Percentiles rank a stretch among this genome's conserved stretches.
These are phyloP conservation scores for Hirschfeldia incana DNA, from an alignment of 345 rosid species.

Conservation along the genomic window DNA sequence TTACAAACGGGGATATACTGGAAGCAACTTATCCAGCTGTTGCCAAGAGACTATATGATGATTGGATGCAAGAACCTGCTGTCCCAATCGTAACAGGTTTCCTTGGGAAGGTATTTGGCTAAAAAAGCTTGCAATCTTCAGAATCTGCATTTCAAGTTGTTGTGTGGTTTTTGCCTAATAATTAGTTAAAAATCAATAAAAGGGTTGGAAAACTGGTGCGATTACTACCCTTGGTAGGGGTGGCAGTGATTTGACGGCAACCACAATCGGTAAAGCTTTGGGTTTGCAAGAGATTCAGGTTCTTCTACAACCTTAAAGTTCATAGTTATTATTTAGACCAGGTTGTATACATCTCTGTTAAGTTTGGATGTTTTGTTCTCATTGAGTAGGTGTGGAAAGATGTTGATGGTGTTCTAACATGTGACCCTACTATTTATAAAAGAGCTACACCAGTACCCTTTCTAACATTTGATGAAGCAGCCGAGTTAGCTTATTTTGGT, in stretches of 20 bases:
- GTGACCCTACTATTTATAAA: constrained; percentile 86
- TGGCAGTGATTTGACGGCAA: constrained; percentile 98
- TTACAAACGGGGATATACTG: constrained; percentile 92
- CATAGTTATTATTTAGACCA: background rate
- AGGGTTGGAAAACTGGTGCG: constrained; percentile 97
- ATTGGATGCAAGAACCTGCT: constrained; percentile 81
- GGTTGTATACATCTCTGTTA: background rate
- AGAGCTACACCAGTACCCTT: constrained; percentile 78
- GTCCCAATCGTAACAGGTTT: constrained; percentile 93
- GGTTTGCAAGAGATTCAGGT: constrained; percentile 98
- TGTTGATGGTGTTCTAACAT: constrained; percentile 98
- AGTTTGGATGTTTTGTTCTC: constrained; percentile 16
- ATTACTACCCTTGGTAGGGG: constrained; percentile 95
- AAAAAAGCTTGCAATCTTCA: constrained; percentile 1
- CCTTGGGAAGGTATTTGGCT: constrained; percentile 78
- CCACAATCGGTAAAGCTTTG: constrained; percentile 94
- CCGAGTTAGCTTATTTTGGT: constrained; percentile 99
- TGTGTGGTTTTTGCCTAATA: background rate
- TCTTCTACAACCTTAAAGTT: constrained; percentile 14
- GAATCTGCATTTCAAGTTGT: background rate
- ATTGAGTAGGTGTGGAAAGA: constrained; percentile 93
- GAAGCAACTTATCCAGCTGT: constrained; percentile 98
- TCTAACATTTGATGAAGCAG: constrained; percentile 96
- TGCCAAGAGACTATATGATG: constrained; percentile 81
- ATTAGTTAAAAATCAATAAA: constrained; percentile 22